phyloP scores from a whole-genome alignment of 83 land plant genomes.

The Larix sibirica region DNA sequence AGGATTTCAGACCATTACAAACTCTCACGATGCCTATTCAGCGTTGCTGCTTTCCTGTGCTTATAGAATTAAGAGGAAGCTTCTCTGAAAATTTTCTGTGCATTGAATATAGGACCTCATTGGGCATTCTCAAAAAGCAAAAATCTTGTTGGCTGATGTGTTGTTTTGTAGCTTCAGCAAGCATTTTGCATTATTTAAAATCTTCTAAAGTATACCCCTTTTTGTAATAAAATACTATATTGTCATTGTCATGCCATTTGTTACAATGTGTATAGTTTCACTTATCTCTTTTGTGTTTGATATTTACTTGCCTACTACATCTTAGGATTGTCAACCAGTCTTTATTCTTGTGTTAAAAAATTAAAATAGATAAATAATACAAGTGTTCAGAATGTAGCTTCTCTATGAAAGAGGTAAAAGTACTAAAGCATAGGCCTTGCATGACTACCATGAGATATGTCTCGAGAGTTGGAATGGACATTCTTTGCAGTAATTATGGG shows the following conservation, averaged over 20 bases:
- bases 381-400: neutral
- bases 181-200: neutral
- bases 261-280: neutral
- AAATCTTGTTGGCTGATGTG: neutral
- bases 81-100: neutral
- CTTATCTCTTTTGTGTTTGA: neutral
- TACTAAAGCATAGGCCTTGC: neutral
- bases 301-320: neutral
- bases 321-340: neutral
- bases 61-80: conserved; percentile 7
- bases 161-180: neutral
- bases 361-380: neutral
- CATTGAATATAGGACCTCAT: conserved; percentile 4
- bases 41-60: no score
- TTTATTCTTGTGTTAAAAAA: neutral
- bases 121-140: neutral
- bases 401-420: no score
- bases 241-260: neutral
- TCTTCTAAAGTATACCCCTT: neutral
- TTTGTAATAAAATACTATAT: neutral
- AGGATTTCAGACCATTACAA: no score
- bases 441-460: neutral
- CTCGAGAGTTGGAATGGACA: neutral
- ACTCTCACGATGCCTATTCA: no score
- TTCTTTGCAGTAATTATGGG: neutral